phyloP scores from a whole-genome alignment of 306 rosid species.

The Pachyrhizus erosus region DNA sequence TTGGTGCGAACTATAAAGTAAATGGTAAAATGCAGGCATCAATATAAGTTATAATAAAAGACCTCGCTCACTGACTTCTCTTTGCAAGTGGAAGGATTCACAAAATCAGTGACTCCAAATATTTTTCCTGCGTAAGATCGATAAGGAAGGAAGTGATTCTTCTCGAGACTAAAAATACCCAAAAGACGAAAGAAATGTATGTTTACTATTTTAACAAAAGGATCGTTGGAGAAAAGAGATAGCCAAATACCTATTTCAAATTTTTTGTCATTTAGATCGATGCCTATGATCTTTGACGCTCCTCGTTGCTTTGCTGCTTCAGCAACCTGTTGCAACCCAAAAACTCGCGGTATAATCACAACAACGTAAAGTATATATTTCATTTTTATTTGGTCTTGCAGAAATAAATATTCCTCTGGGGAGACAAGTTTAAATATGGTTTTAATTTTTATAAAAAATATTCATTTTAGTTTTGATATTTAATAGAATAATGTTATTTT shows the following conservation, averaged over 20 bases:
- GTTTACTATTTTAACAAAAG: neutral
- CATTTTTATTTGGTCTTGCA: too few relatives aligned
- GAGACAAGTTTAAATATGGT: too few relatives aligned
- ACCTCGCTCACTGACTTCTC: slow-evolving; percentile 69
- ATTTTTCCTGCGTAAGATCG: slow-evolving; percentile 47
- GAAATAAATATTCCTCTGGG: too few relatives aligned
- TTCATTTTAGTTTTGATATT: too few relatives aligned
- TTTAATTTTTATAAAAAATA: too few relatives aligned
- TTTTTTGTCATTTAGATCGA: slow-evolving; percentile 62
- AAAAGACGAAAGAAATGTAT: neutral
- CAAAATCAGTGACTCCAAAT: slow-evolving; percentile 69
- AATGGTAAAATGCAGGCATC: neutral
- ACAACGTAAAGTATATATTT: too few relatives aligned
- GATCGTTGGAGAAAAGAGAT: neutral
- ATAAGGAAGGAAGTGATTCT: neutral
- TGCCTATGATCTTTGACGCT: slow-evolving; percentile 74
- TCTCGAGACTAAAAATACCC: neutral
- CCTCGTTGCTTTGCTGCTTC: slow-evolving; percentile 68
- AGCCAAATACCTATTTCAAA: slow-evolving; percentile 55
- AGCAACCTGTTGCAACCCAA: slow-evolving; percentile 57
- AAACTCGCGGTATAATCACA: neutral
- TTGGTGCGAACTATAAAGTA: neutral
- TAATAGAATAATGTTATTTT: too few relatives aligned
- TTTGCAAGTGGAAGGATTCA: slow-evolving; percentile 56
- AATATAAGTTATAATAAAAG: neutral